phyloP scores from a whole-genome alignment of 805 yeast genomes.

The Citeromyces matritensis region DNA sequence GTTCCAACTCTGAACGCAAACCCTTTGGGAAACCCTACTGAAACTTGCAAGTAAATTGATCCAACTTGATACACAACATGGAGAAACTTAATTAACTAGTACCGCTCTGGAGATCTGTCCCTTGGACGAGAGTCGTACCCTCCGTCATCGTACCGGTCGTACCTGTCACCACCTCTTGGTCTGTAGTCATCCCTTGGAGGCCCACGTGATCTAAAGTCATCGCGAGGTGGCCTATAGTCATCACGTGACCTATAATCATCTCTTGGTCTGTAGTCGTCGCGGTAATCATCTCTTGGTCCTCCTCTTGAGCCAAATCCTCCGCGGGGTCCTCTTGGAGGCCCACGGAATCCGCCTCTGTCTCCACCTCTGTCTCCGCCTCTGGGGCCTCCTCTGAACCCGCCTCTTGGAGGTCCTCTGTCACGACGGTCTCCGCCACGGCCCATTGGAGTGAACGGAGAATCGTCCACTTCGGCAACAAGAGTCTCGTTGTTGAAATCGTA shows the following conservation, averaged over 20 bases:
- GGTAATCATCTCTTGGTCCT: conserved; percentile 14
- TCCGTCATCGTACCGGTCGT: conserved; percentile 16
- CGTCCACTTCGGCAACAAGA: conserved; percentile 68
- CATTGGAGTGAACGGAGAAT: conserved; percentile 34
- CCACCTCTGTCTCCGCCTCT: conserved; percentile 29
- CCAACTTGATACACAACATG: too few species aligned
- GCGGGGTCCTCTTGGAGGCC: conserved; percentile 17
- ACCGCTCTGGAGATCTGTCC: too few species aligned
- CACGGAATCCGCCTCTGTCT: conserved; percentile 25
- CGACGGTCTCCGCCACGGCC: conserved; percentile 17
- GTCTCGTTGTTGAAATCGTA: conserved; percentile 53
- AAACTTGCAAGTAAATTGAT: too few species aligned
- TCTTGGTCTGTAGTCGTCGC: conserved; percentile 12
- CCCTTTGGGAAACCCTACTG: too few species aligned
- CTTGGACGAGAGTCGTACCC: conserved; percentile 6
- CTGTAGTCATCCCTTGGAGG: conserved; percentile 18
- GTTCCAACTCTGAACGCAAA: too few species aligned
- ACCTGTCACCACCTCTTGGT: conserved; percentile 22
- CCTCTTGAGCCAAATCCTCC: conserved; percentile 11
- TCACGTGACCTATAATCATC: conserved; percentile 7
- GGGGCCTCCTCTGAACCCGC: conserved; percentile 25
- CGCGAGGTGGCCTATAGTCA: conserved; percentile 10
- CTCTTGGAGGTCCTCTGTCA: conserved; percentile 24
- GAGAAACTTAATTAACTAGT: too few species aligned
- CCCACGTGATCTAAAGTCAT: conserved; percentile 11